Conservation (phyloP, 768 basidiomycete species). For the Xerocomellus dryophilus region DNA sequence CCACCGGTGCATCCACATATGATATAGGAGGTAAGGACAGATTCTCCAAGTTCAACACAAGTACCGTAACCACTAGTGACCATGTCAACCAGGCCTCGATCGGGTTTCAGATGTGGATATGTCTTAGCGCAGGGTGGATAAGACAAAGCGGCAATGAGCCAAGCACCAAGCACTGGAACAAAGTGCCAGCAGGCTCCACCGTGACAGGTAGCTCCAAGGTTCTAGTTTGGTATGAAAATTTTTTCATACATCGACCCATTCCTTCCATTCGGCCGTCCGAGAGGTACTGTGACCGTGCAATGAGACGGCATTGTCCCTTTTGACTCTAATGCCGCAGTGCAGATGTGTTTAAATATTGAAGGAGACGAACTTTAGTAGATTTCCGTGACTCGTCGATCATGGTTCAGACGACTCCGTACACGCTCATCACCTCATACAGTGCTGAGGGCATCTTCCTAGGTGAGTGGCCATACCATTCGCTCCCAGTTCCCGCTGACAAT, state of each 20-base stretch:
- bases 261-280: neutral
- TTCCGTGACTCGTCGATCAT: neutral
- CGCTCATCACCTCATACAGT: slow-evolving; percentile 3
- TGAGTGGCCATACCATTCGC: slow-evolving; percentile 1
- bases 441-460: slow-evolving; percentile 19
- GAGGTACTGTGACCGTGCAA: neutral
- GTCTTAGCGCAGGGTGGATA: too few relatives aligned
- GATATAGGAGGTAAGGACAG: too few relatives aligned
- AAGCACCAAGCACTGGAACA: too few relatives aligned
- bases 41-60: too few relatives aligned
- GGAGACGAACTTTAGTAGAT: neutral
- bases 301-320: neutral
- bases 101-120: too few relatives aligned
- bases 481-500: neutral
- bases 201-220: neutral
- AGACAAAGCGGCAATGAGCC: too few relatives aligned
- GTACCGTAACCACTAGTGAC: too few relatives aligned
- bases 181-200: neutral
- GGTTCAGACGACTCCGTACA: neutral
- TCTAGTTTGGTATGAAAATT: neutral
- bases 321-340: neutral
- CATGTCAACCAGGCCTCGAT: too few relatives aligned
- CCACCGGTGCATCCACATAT: too few relatives aligned
- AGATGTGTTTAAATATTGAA: neutral
- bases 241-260: neutral